Conservation (phyloP, 768 basidiomycete genomes). For the Lanmaoa rubissima region DNA sequence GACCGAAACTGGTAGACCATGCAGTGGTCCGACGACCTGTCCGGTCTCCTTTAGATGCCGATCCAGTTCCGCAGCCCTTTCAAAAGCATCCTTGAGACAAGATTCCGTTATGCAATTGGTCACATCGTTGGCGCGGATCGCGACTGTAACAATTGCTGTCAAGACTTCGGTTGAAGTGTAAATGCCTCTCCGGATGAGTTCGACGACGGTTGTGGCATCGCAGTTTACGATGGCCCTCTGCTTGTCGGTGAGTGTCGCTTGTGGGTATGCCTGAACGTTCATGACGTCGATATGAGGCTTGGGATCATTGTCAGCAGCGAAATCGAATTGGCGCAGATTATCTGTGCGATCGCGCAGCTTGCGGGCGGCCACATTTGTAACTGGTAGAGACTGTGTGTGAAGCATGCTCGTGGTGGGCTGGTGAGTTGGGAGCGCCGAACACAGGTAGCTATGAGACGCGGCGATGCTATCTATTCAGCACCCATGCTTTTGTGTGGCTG, state of each 20-base stretch:
- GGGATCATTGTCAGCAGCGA: neutral
- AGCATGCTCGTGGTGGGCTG: conserved; percentile 7
- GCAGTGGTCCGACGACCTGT: conserved; percentile 44
- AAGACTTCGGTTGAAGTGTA: conserved; percentile 28
- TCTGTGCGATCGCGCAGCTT: conserved; percentile 27
- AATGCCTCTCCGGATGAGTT: conserved; percentile 19
- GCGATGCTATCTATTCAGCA: neutral
- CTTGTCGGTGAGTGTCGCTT: conserved; percentile 23
- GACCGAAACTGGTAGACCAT: conserved; percentile 44
- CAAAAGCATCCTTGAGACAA: conserved; percentile 50
- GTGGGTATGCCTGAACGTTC: conserved; percentile 29
- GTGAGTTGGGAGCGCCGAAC: neutral
- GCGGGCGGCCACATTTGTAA: conserved; percentile 16
- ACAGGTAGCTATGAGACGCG: conserved; percentile 3
- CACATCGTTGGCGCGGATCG: conserved; percentile 30
- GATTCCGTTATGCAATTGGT: conserved; percentile 60
- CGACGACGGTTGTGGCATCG: conserved; percentile 30
- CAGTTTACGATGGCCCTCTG: conserved; percentile 30
- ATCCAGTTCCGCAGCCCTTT: conserved; percentile 50
- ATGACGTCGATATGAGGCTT: neutral
- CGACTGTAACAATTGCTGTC: conserved; percentile 27
- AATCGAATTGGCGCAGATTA: conserved; percentile 10
- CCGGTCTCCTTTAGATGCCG: conserved; percentile 44
- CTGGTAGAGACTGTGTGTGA: neutral
- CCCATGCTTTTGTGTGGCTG: conserved; percentile 4